Conservation (phyloP, 192 early-diverging fungal species). For the Piromyces sp. region DNA sequence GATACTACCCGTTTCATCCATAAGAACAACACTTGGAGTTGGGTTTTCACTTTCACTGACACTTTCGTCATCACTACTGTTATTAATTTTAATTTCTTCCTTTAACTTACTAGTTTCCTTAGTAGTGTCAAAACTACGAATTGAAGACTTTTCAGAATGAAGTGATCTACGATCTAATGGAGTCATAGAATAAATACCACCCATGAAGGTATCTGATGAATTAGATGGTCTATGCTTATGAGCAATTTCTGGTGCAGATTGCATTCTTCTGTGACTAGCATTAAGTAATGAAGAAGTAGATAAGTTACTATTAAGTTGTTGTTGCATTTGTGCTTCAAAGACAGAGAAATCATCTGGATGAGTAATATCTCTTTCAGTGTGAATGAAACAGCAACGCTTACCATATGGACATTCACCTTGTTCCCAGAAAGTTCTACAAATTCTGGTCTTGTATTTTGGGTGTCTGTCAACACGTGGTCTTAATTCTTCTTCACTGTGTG, state of each 20-base stretch:
- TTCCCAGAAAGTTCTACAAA: not conserved
- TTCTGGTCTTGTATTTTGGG: not conserved
- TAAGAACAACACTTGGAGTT: not conserved
- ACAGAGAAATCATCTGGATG: not conserved
- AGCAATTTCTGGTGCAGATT: not conserved
- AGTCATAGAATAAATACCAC: not conserved
- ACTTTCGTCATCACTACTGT: not conserved
- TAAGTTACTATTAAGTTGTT: not conserved
- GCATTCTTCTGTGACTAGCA: not conserved
- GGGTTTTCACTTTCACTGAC: not conserved
- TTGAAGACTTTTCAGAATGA: not conserved
- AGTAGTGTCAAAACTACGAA: not conserved
- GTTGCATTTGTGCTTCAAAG: not conserved
- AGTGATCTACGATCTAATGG: not conserved
- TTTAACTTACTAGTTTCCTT: not conserved
- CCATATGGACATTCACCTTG: not conserved
- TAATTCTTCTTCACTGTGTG: not conserved
- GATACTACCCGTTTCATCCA: not conserved
- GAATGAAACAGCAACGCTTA: not conserved
- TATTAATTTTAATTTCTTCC: not conserved
- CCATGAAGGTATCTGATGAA: not conserved
- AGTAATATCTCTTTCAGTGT: not conserved
- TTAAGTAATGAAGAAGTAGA: not conserved
- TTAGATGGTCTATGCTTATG: not conserved
- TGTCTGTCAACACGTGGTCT: not conserved